These are phyloP conservation scores for Zarea fungicola DNA, from an alignment of 2,329 filamentous ascomycete genomes.

Conservation along the genomic window DNA sequence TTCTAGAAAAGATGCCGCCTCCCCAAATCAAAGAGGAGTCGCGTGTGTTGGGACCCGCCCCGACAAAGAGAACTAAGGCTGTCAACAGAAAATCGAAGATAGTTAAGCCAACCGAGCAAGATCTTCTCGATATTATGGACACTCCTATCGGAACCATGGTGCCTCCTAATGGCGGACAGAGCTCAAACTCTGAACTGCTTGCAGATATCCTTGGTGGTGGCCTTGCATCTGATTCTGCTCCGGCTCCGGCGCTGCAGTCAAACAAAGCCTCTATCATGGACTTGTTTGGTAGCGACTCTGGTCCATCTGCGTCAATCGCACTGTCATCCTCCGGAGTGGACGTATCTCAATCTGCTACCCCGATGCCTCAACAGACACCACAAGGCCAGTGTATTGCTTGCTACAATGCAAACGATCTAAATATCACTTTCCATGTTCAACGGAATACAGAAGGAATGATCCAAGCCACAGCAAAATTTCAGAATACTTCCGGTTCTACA, in stretches of 20 bases:
- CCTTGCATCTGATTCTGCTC: constrained; percentile 37
- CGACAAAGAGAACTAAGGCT: constrained; percentile 59
- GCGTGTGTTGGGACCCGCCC: constrained; percentile 77
- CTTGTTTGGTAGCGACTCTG: constrained; percentile 58
- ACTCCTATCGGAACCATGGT: constrained; percentile 50
- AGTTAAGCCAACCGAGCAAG: constrained; percentile 81
- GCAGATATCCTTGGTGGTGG: constrained; percentile 85
- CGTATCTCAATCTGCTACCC: constrained; percentile 40
- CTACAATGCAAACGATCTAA: constrained; percentile 82
- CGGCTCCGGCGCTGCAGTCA: constrained; percentile 44
- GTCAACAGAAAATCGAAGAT: constrained; percentile 71
- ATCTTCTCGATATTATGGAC: constrained; percentile 90
- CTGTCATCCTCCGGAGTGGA: constrained; percentile 39
- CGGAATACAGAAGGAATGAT: constrained; percentile 73
- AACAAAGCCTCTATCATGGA: constrained; percentile 80
- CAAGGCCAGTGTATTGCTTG: constrained; percentile 56
- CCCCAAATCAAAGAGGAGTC: constrained; percentile 96
- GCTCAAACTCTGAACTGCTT: constrained; percentile 78
- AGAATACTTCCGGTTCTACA: constrained; percentile 64
- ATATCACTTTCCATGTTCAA: constrained; percentile 77
- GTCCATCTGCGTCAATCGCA: constrained; percentile 29
- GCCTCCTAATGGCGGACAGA: constrained; percentile 44
- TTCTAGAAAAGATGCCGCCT: constrained; percentile 95
- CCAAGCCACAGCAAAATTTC: constrained; percentile 79
- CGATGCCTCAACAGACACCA: constrained; percentile 40